phyloP scores from a whole-genome alignment of 2,329 filamentous ascomycete species.

The Geosmithia flava region DNA sequence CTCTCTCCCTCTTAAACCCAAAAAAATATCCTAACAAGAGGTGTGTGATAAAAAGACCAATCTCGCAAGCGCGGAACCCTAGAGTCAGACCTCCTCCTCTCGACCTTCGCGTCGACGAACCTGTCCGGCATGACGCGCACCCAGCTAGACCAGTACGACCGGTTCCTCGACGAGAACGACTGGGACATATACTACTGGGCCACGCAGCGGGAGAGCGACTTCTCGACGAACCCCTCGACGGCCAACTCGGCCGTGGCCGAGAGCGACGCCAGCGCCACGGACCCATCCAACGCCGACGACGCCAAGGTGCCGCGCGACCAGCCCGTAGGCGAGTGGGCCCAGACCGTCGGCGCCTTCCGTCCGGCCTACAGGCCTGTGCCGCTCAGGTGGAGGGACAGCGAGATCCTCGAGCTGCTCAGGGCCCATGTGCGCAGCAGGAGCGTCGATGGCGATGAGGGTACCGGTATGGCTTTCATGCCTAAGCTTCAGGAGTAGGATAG shows the following conservation, averaged over 20 bases:
- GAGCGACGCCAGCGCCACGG: conserved; percentile 12
- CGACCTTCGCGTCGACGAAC: conserved; percentile 79
- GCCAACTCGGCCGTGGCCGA: conserved; percentile 19
- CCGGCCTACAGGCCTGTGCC: conserved; percentile 89
- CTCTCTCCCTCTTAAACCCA: not conserved
- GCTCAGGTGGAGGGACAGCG: conserved; percentile 68
- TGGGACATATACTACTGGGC: conserved; percentile 99
- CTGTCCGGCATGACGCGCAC: conserved; percentile 59
- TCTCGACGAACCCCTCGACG: conserved; percentile 26
- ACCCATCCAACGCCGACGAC: conserved; percentile 10
- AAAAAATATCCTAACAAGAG: not conserved
- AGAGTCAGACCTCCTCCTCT: conserved; percentile 90
- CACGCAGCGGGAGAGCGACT: conserved; percentile 59
- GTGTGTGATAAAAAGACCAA: conserved; percentile 52
- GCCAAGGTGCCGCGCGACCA: conserved; percentile 18
- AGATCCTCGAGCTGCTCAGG: conserved; percentile 65
- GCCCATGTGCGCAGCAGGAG: conserved; percentile 61
- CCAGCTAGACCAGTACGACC: conserved; percentile 76
- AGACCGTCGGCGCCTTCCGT: conserved; percentile 90
- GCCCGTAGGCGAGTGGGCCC: conserved; percentile 75
- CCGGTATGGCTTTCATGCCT: conserved; percentile 48
- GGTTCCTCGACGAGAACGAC: conserved; percentile 96
- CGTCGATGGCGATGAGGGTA: conserved; percentile 22
- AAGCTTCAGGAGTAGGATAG: conserved; percentile 15
- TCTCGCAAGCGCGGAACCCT: conserved; percentile 92